These are phyloP conservation scores for Linnemannia exigua DNA, from an alignment of 192 early-diverging fungal genomes.

Conservation along the genomic window DNA sequence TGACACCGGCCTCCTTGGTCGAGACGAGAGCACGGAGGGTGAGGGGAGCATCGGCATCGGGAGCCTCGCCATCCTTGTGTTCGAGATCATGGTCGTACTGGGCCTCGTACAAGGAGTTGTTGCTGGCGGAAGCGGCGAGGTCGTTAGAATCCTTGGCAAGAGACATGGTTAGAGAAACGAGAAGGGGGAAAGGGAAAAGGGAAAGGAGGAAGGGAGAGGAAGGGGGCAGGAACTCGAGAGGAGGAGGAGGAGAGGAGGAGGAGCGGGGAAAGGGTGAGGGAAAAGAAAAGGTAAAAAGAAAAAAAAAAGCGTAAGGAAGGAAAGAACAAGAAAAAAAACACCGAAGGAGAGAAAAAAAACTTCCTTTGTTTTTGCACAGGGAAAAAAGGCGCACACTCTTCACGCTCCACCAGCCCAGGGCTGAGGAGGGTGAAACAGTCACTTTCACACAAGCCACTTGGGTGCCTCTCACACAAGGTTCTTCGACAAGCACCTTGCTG, in stretches of 20 bases:
- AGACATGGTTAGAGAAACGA: conserved; percentile 31
- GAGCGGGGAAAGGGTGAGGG: conserved; percentile 15
- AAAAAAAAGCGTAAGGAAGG: conserved; percentile 8
- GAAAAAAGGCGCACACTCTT: background rate
- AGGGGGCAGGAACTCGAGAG: conserved; percentile 5
- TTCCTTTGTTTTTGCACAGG: background rate
- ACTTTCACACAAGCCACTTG: conserved; percentile 11
- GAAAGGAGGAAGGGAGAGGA: conserved; percentile 12
- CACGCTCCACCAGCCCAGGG: background rate
- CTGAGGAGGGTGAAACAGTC: background rate
- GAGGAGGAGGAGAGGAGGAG: conserved; percentile 1
- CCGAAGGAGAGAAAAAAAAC: background rate
- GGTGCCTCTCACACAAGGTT: background rate
- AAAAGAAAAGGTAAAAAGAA: conserved; percentile 15
- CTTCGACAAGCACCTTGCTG: background rate
- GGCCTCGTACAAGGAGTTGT: conserved; percentile 18
- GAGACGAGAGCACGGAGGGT: conserved; percentile 93
- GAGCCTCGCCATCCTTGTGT: conserved; percentile 58
- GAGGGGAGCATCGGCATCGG: conserved; percentile 62
- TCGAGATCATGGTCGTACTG: conserved; percentile 42
- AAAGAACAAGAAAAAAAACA: conserved; percentile 19
- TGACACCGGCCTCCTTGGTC: conserved; percentile 91
- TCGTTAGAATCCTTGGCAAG: conserved; percentile 50
- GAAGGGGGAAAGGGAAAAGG: conserved; percentile 16
- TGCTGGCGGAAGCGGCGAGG: conserved; percentile 32